phyloP scores from a whole-genome alignment of 2,329 filamentous ascomycete species.

The Aspergillus oerlinghausenensis region DNA sequence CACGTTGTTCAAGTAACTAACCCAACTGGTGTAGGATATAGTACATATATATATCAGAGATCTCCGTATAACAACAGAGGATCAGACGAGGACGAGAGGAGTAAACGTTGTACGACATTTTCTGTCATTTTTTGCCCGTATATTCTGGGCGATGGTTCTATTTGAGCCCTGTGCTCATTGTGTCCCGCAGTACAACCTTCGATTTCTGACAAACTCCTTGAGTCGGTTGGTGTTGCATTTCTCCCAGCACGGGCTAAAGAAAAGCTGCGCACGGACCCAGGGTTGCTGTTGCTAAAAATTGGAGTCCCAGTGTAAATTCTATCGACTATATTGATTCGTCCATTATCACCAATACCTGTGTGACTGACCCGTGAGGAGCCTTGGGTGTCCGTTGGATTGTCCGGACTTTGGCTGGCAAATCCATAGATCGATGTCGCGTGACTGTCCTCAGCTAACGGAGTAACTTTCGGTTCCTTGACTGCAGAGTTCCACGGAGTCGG shows the following conservation, averaged over 20 bases:
- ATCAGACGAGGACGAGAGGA: not conserved
- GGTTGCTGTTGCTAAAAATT: not conserved
- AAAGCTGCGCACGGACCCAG: not conserved
- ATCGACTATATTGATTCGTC: not conserved
- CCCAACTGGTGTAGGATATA: not conserved
- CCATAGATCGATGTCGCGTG: not conserved
- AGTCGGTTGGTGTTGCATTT: not conserved
- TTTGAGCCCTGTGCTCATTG: not conserved
- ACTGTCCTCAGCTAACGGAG: not conserved
- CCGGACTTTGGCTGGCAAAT: not conserved
- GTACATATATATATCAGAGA: not conserved
- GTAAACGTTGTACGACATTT: not conserved
- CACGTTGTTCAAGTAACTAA: no score
- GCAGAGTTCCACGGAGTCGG: constrained; percentile 2
- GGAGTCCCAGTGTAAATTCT: not conserved
- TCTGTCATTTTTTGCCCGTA: not conserved
- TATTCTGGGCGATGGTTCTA: not conserved
- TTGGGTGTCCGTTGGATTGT: not conserved
- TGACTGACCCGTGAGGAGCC: not conserved
- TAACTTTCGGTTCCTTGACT: not conserved
- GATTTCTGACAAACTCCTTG: not conserved
- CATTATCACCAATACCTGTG: not conserved
- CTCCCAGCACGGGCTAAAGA: not conserved
- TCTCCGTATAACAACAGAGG: not conserved
- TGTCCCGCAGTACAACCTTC: not conserved